Percentiles rank a stretch among this genome's conserved stretches.
Conservation (phyloP, 2,329 filamentous ascomycete species). For the Cyclaneusma minus region DNA sequence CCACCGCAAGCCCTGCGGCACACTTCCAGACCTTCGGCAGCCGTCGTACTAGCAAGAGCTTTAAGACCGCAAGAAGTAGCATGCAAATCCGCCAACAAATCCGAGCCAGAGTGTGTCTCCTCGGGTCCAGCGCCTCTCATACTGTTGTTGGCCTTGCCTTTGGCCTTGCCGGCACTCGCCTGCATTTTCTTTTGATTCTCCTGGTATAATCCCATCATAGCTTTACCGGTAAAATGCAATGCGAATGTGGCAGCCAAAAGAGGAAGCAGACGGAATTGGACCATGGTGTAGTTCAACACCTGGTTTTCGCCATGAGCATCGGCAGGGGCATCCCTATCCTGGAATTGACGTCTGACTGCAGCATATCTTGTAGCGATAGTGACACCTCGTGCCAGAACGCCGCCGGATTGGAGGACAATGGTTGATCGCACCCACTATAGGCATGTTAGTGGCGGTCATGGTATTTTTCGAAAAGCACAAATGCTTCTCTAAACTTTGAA, state of each 20-base stretch:
- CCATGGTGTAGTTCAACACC: conserved; percentile 70
- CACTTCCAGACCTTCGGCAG: conserved; percentile 59
- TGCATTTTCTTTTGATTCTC: conserved; percentile 56
- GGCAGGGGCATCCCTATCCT: conserved; percentile 51
- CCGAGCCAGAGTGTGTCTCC: conserved; percentile 47
- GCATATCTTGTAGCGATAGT: conserved; percentile 66
- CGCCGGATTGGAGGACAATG: conserved; percentile 59
- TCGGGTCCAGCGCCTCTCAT: conserved; percentile 49
- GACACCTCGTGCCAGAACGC: conserved; percentile 57
- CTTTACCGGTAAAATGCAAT: conserved; percentile 63
- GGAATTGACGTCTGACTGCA: conserved; percentile 62
- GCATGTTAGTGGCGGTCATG: too few species aligned
- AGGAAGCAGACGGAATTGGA: conserved; percentile 58
- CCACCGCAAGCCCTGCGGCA: conserved; percentile 64
- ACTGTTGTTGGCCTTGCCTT: conserved; percentile 20
- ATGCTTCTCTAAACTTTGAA: too few species aligned
- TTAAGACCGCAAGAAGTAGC: conserved; percentile 65
- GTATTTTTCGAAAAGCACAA: too few species aligned
- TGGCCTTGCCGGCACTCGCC: conserved; percentile 24
- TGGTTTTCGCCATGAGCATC: conserved; percentile 49
- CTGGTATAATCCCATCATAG: conserved; percentile 60
- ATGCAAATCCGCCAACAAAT: conserved; percentile 58
- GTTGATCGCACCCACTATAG: conserved; percentile 60
- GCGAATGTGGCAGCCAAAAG: conserved; percentile 61
- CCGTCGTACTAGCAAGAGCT: conserved; percentile 54